A percentile compares a stretch with the other conserved stretches of the same genome.
Evolutionary conservation across 352 stramenopile genomes (phyloP).

Genomic region (Globisporangium orthogonon): DNA sequence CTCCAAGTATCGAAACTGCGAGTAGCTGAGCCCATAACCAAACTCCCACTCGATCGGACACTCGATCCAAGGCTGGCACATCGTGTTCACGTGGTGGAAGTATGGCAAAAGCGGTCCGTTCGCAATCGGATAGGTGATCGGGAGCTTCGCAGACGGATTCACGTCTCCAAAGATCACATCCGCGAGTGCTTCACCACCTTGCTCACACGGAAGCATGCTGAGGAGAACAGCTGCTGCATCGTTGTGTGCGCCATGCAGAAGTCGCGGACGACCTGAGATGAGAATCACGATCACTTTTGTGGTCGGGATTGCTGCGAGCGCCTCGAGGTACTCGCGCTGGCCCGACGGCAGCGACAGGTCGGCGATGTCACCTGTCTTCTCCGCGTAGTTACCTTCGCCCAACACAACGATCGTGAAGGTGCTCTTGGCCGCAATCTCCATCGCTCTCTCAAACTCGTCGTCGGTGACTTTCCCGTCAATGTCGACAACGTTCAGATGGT

Average conservation of each 20-base stretch:
- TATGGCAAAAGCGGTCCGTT: slow-evolving; percentile 50
- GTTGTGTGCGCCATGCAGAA: slow-evolving; percentile 40
- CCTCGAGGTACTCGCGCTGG: slow-evolving; percentile 53
- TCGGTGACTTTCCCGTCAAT: slow-evolving; percentile 31
- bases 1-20: slow-evolving; percentile 50
- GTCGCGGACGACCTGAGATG: slow-evolving; percentile 52
- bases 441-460: slow-evolving; percentile 30
- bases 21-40: slow-evolving; percentile 65
- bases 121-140: slow-evolving; percentile 69
- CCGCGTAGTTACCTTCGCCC: slow-evolving; percentile 74
- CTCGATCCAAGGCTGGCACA: slow-evolving; percentile 43
- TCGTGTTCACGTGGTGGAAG: slow-evolving; percentile 59
- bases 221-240: slow-evolving; percentile 51
- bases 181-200: slow-evolving; percentile 65
- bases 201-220: slow-evolving; percentile 70
- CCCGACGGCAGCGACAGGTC: slow-evolving; percentile 46
- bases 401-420: slow-evolving; percentile 71
- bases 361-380: slow-evolving; percentile 75
- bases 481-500: slow-evolving; percentile 42
- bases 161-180: slow-evolving; percentile 61
- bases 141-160: slow-evolving; percentile 67
- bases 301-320: slow-evolving; percentile 35
- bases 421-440: slow-evolving; percentile 39
- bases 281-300: slow-evolving; percentile 73
- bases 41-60: slow-evolving; percentile 60